A percentile compares a stretch with the other conserved stretches of the same genome.
phyloP scores from a whole-genome alignment of 2,329 filamentous ascomycete genomes.

The Daldinia eschscholtzii region DNA sequence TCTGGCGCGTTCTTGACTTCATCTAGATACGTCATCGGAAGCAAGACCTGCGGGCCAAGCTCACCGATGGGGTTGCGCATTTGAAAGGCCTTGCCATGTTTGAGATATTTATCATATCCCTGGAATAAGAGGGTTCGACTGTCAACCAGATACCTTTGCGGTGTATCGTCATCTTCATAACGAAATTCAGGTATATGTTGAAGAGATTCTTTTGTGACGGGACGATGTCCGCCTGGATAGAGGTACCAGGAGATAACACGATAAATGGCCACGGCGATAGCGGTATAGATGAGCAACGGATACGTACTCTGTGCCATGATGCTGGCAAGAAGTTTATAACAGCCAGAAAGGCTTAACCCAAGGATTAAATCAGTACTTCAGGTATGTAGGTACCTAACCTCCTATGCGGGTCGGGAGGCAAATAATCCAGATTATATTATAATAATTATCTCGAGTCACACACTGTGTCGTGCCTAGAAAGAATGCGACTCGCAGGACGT shows the following conservation, averaged over 20 bases:
- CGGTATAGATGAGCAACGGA: not conserved
- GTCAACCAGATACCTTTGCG: not conserved
- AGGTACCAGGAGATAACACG: not conserved
- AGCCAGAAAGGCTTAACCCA: not conserved
- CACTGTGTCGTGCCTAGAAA: not conserved
- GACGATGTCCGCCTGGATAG: not conserved
- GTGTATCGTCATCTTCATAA: not conserved
- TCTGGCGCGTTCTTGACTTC: not conserved
- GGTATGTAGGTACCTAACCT: too few species aligned
- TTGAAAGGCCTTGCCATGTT: not conserved
- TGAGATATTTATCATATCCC: not conserved
- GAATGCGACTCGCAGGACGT: not conserved
- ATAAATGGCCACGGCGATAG: not conserved
- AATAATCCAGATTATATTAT: not conserved
- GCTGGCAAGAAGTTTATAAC: not conserved
- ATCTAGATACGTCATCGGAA: not conserved
- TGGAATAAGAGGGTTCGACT: not conserved
- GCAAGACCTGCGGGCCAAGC: not conserved
- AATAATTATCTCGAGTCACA: not conserved
- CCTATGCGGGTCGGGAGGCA: not conserved
- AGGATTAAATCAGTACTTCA: not conserved
- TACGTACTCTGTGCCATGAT: not conserved
- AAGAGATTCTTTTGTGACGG: not conserved
- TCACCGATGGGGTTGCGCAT: not conserved
- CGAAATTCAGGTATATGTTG: not conserved